Percentiles rank a stretch among this genome's conserved stretches.
Conservation (phyloP, 148 eudicot genomes). For the Fallopia convolvulus region DNA sequence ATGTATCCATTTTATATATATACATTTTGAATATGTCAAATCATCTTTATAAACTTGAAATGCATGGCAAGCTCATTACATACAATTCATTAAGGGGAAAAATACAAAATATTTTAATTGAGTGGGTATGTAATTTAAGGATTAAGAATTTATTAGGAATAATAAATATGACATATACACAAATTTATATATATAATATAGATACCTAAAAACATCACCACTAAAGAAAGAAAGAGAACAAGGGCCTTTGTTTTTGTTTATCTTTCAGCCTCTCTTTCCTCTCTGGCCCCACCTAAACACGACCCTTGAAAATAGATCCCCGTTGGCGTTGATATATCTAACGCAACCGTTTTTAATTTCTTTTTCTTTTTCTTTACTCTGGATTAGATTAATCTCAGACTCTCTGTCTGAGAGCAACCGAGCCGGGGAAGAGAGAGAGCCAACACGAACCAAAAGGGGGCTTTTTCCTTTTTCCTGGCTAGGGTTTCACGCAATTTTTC, state of each 20-base stretch:
- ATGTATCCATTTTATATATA: no score
- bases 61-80: no score
- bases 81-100: no score
- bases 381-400: not conserved
- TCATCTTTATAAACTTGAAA: no score
- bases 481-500: constrained; percentile 8
- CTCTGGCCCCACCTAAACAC: not conserved
- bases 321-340: not conserved
- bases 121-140: no score
- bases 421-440: constrained; percentile 10
- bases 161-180: no score
- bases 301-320: not conserved
- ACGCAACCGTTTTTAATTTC: not conserved
- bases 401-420: not conserved
- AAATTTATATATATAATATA: no score
- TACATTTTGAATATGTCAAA: no score
- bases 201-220: not conserved
- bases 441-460: constrained; percentile 3
- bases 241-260: not conserved
- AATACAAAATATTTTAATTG: no score
- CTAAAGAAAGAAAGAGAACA: not conserved
- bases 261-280: not conserved
- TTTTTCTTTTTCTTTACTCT: not conserved
- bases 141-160: no score
- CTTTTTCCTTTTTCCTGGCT: constrained; percentile 11